Evolutionary conservation across 2,329 filamentous ascomycete species (phyloP), one percentile per base, ranked within the genome.

Genomic region (Colletotrichum kahawae): DNA sequence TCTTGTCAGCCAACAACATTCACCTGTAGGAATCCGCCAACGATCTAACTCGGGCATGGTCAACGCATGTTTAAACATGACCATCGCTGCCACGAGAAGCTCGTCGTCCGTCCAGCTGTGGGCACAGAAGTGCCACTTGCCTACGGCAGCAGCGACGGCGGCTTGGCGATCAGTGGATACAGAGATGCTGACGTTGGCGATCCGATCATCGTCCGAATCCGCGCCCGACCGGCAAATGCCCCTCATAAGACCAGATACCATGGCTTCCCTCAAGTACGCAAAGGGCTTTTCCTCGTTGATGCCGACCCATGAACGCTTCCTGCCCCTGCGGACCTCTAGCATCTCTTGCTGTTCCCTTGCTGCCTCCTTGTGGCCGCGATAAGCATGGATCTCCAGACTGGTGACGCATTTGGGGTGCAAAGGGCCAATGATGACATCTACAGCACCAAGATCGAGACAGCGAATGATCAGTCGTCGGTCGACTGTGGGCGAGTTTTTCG

Each of bases 271-370:
- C 70, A 98, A 86, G 84, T 98, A 98, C 18, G 95, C 93, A 85
- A 95, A 98, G 2, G 95, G 95, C 82, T 96, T 94, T 79, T 95
- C 91, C 78, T 96, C 94, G 80, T 95, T 92, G 13, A 97, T 90
- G 31, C 96, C 95, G 56, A 98, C 95, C 96, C 96, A 98, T 0
- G 96, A 98, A 68, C 95, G 91, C 83, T 97, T 97, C 70, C 95
- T 91, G 59, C 93, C 92, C 78, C 93, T 92, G 80, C 93, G 93
- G 74, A 93, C 88, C 75, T 94, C 93, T 71, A 95, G 82, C 76
- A 95, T 90, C 21, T 92, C 91, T 74, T 93, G 90, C 81, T 95
- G 93, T 80, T 96, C 94, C 80, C 91, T 92, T 38, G 91, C 88
- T 27, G 94, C 93, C 79, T 95, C 92, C 83, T 94, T 94, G 81